Conservation (phyloP, 768 basidiomycete genomes). For the Boletus huronensis region DNA sequence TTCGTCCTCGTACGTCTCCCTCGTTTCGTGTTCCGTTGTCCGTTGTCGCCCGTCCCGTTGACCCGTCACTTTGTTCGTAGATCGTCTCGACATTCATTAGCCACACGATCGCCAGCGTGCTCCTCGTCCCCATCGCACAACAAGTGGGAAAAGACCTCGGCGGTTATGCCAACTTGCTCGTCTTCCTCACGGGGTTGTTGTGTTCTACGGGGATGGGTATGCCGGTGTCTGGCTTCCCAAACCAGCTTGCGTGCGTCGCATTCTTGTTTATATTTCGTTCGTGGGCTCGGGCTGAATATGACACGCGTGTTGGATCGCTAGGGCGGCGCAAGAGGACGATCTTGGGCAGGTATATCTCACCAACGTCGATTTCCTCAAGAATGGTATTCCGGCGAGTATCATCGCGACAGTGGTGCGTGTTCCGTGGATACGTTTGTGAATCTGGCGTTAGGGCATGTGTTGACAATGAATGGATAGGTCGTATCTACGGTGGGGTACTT, state of each 20-base stretch:
- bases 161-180: conserved; percentile 73
- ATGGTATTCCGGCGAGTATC: conserved; percentile 91
- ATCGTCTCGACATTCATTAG: conserved; percentile 94
- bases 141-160: conserved; percentile 82
- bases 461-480: conserved; percentile 10
- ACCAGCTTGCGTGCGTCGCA: conserved; percentile 82
- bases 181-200: conserved; percentile 89
- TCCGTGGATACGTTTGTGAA: background rate
- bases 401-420: conserved; percentile 69
- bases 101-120: conserved; percentile 93
- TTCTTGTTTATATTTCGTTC: background rate
- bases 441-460: background rate
- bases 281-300: background rate
- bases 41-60: background rate
- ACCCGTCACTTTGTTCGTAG: conserved; percentile 33
- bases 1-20: conserved; percentile 56
- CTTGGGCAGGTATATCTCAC: conserved; percentile 85
- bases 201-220: conserved; percentile 98
- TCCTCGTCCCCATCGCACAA: conserved; percentile 95
- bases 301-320: conserved; percentile 24
- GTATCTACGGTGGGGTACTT: conserved; percentile 17
- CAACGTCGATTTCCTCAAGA: conserved; percentile 87
- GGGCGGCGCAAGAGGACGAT: conserved; percentile 92
- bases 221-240: conserved; percentile 98
- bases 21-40: background rate